Percentiles rank a stretch among this genome's conserved stretches.
Evolutionary conservation across 2,329 filamentous ascomycete genomes (phyloP).

Genomic region (Phaeosphaeria sp.): DNA sequence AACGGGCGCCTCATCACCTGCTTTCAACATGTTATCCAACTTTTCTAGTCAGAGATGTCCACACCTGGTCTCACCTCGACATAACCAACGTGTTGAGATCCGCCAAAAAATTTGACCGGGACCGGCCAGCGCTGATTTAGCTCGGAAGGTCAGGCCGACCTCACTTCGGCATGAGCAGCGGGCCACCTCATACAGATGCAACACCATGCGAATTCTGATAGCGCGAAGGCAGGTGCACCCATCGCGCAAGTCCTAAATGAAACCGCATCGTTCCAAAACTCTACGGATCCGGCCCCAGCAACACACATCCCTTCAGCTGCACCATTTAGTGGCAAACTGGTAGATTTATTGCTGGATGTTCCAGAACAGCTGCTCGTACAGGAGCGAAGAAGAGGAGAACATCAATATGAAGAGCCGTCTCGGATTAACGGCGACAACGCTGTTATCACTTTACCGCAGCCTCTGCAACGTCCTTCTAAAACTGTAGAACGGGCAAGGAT

Average conservation of each 20-base stretch:
- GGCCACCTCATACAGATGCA: neutral
- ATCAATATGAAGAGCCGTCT: slow-evolving; percentile 17
- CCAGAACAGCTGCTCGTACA: slow-evolving; percentile 20
- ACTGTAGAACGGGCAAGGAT: slow-evolving; percentile 47
- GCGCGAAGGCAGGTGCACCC: slow-evolving; percentile 36
- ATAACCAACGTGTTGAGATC: too few species aligned
- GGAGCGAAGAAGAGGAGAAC: slow-evolving; percentile 30
- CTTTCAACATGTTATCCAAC: too few species aligned
- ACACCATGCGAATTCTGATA: slow-evolving; percentile 4
- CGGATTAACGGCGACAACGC: slow-evolving; percentile 23
- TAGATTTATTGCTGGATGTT: slow-evolving; percentile 35
- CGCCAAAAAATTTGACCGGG: too few species aligned
- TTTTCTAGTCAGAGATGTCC: too few species aligned
- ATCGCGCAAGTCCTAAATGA: slow-evolving; percentile 46
- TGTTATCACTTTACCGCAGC: slow-evolving; percentile 49
- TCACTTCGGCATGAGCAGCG: neutral
- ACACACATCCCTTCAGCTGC: slow-evolving; percentile 19
- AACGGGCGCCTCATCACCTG: too few species aligned
- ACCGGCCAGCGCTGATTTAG: neutral
- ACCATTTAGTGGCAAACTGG: slow-evolving; percentile 38
- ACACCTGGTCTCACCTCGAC: too few species aligned
- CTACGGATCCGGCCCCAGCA: slow-evolving; percentile 16
- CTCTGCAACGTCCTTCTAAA: slow-evolving; percentile 43
- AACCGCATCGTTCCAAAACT: slow-evolving; percentile 18
- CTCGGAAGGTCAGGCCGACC: neutral